Conservation (phyloP, 495 filamentous ascomycete genomes). For the Aspergillus olivimuriae region DNA sequence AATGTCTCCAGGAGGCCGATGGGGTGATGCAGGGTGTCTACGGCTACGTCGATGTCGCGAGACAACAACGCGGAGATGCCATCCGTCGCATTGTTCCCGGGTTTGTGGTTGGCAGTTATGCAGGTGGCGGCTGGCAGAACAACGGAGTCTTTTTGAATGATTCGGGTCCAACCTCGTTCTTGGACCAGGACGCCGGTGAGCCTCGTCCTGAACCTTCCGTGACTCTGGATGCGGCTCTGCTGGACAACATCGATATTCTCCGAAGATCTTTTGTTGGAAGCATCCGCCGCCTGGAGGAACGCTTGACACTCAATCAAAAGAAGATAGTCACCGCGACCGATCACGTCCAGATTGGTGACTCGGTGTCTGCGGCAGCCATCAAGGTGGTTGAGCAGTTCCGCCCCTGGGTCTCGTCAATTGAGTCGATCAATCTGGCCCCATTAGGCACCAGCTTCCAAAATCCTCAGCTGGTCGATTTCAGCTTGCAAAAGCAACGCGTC, state of each 20-base stretch:
- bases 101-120: slow-evolving; percentile 75
- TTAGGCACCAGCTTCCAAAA: slow-evolving; percentile 71
- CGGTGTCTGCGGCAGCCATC: slow-evolving; percentile 63
- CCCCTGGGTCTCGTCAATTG: slow-evolving; percentile 78
- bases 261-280: slow-evolving; percentile 72
- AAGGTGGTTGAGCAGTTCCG: slow-evolving; percentile 80
- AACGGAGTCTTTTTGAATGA: slow-evolving; percentile 69
- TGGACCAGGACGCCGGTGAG: slow-evolving; percentile 72
- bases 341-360: slow-evolving; percentile 68
- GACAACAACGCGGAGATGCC: slow-evolving; percentile 81
- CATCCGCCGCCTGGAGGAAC: slow-evolving; percentile 80
- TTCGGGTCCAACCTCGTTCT: slow-evolving; percentile 66
- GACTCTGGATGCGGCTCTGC: slow-evolving; percentile 63
- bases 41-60: slow-evolving; percentile 91
- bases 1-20: slow-evolving; percentile 92
- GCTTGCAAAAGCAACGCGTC: slow-evolving; percentile 79
- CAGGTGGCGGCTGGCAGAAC: slow-evolving; percentile 89
- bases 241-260: slow-evolving; percentile 80
- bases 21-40: slow-evolving; percentile 90
- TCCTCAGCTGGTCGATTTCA: slow-evolving; percentile 81
- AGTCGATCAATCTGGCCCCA: slow-evolving; percentile 78
- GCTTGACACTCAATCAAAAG: slow-evolving; percentile 68
- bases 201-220: slow-evolving; percentile 65
- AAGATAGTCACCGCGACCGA: slow-evolving; percentile 63
- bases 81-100: slow-evolving; percentile 87